phyloP scores from a whole-genome alignment of 257 asterid species.

The Solanum etuberosum region DNA sequence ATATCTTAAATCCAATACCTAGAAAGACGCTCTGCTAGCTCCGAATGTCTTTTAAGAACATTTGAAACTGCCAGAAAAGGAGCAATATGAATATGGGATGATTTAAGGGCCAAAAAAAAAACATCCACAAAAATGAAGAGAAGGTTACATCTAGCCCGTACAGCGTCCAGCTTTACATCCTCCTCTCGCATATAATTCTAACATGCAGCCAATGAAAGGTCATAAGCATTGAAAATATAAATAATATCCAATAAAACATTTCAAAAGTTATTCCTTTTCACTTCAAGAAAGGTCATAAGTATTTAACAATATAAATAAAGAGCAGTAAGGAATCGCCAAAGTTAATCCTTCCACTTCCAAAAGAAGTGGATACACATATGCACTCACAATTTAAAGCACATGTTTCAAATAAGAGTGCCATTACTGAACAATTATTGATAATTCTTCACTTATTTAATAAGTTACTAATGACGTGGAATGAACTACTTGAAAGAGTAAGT shows the following conservation, averaged over 20 bases:
- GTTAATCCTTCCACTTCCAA: not conserved
- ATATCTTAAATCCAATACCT: conserved; percentile 31
- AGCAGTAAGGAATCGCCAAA: not conserved
- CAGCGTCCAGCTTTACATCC: conserved; percentile 43
- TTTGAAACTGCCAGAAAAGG: conserved; percentile 51
- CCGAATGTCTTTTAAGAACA: conserved; percentile 83
- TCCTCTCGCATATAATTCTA: conserved; percentile 51
- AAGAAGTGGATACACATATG: not conserved
- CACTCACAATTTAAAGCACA: not conserved
- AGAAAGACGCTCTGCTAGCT: conserved; percentile 77
- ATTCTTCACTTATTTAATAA: not conserved
- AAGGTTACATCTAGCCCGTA: conserved; percentile 60
- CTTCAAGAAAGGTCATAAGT: not conserved
- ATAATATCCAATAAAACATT: not conserved
- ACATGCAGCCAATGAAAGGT: not conserved
- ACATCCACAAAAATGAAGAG: not conserved
- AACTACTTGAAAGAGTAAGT: not conserved
- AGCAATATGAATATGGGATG: not conserved
- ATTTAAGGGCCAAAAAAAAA: not conserved
- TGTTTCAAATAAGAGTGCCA: not conserved
- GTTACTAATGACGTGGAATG: not conserved
- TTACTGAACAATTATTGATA: not conserved
- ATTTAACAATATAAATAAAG: not conserved
- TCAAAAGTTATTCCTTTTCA: not conserved
- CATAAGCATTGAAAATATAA: not conserved